phyloP scores from a whole-genome alignment of 495 filamentous ascomycete species.

The Talaromyces thailandensis region DNA sequence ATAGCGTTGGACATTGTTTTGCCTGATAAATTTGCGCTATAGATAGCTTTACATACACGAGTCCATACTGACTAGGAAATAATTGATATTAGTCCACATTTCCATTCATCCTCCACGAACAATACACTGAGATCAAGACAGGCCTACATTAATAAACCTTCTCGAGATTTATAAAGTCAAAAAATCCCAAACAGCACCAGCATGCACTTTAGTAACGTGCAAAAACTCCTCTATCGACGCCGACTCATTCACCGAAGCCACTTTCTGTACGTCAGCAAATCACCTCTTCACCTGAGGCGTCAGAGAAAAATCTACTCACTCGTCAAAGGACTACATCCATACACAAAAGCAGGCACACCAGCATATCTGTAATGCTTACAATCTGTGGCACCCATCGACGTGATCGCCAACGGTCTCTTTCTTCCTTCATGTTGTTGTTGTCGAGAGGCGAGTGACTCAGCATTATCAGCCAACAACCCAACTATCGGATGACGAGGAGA shows the following conservation, averaged over 20 bases:
- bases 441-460: not conserved
- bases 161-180: not conserved
- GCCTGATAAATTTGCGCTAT: not conserved
- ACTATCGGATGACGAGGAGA: not conserved
- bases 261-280: not conserved
- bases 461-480: not conserved
- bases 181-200: not conserved
- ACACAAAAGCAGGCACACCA: not conserved
- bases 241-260: slow-evolving; percentile 2
- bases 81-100: not conserved
- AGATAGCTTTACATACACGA: not conserved
- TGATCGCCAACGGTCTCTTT: not conserved
- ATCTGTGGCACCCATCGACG: slow-evolving; percentile 1
- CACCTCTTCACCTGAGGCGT: not conserved
- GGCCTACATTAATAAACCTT: too few species aligned
- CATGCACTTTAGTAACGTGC: slow-evolving; percentile 2
- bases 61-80: not conserved
- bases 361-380: slow-evolving; percentile 1
- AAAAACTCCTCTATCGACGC: not conserved
- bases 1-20: not conserved
- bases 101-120: not conserved
- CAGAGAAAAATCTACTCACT: not conserved
- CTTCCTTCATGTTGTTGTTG: not conserved
- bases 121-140: too few species aligned
- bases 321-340: slow-evolving; percentile 2